Base-by-base conservation (phyloP, 2,329 filamentous ascomycete species). In the Akanthomyces lecanii region DNA sequence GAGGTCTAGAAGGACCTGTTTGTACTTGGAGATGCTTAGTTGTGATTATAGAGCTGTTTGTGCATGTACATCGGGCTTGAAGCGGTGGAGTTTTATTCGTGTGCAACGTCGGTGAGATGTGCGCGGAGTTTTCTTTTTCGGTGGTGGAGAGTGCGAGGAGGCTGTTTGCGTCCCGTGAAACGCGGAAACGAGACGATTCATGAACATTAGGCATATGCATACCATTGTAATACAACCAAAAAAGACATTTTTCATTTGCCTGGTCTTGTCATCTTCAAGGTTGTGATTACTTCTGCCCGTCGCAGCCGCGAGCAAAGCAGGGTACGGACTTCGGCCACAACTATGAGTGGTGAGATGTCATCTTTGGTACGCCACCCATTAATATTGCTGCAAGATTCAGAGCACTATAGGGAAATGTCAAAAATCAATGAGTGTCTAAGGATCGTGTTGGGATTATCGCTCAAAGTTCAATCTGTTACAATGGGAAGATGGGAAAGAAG, bases 1-100 rank as follows among this genome's bases (percentile, higher is more conserved):
- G 85, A 62, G 18, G 60, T 51, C 7, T 62, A 33, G 40, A 18
- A 18, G 6, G n/a, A 25, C 10, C 5, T 7, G 36, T 25, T 11
- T 30, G 18, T 44, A 25, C n/a, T 45, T 42, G 16, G 3, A 2
- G 33, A 51, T 16, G 21, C 5, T 16, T 21, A 18, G 8, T 45
- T 30, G 45, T 40, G 16, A 38, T 10, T 23, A 42, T 59, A 33
- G 45, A 51, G 56, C 33, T 59, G 21, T n/a, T 14, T 21, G 45
- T 33, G 33, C 23, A 28, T 59, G 47, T 36, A 59, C 14, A 21
- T 36, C 21, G 42, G 21, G 56, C 23, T 51, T 18, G 23, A 44
- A 59, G 56, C 48, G 36, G 53, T 36, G 52, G 38, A 61, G n/a
- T 42, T 25, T 53, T 11, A 33, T 30, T 21, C 33, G 48, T 53